Conservation (phyloP, 352 stramenopile genomes). For the Heterotrichella gracilis region DNA sequence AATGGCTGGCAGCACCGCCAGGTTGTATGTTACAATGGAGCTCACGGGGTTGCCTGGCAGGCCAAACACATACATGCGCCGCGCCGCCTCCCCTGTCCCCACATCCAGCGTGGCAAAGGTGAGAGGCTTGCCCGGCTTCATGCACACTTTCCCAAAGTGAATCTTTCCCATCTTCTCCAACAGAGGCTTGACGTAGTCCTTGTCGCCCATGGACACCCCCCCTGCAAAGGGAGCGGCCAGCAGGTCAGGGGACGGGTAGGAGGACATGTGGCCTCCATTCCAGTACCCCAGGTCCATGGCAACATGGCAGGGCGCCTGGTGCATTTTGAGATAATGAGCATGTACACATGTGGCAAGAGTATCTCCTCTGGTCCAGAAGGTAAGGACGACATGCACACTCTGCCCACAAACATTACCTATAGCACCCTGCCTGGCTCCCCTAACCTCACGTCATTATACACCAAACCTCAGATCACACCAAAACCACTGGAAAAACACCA, state of each 20-base stretch:
- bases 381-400: too few species aligned
- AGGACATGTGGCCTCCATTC: too few species aligned
- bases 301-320: conserved; percentile 44
- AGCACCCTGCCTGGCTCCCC: too few species aligned
- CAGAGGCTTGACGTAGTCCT: conserved; percentile 60
- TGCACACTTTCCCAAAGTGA: conserved; percentile 67
- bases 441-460: too few species aligned
- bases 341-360: neutral
- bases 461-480: too few species aligned
- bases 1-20: conserved; percentile 59
- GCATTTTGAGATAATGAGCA: neutral
- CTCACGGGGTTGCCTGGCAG: conserved; percentile 78
- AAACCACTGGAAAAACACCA: too few species aligned
- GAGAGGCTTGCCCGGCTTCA: conserved; percentile 87
- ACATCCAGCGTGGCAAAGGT: conserved; percentile 55
- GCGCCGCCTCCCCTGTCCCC: conserved; percentile 21
- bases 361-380: too few species aligned
- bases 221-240: too few species aligned
- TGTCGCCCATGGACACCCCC: conserved; percentile 62
- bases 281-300: too few species aligned
- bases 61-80: conserved; percentile 55
- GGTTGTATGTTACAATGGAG: conserved; percentile 54
- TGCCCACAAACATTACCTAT: too few species aligned
- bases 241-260: too few species aligned
- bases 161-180: conserved; percentile 42